Conservation (phyloP, 495 filamentous ascomycete genomes). For the Zalerion maritima region DNA sequence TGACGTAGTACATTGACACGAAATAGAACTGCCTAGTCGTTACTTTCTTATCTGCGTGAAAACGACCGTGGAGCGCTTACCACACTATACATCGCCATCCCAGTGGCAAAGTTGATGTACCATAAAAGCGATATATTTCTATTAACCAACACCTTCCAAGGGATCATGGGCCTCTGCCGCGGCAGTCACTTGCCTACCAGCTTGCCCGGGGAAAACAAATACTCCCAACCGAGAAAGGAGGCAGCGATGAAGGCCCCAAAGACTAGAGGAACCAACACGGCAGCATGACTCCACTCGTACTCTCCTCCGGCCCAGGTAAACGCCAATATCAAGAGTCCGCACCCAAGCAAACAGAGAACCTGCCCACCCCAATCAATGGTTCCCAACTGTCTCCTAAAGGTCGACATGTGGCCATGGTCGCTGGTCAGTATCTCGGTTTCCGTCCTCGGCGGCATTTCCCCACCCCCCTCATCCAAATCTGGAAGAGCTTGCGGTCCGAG, state of each 20-base stretch:
- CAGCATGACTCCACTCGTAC: slow-evolving; percentile 35
- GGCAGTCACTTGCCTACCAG: slow-evolving; percentile 28
- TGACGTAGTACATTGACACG: slow-evolving; percentile 42
- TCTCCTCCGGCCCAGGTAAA: slow-evolving; percentile 44
- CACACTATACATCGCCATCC: slow-evolving; percentile 31
- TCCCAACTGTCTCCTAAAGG: slow-evolving; percentile 21
- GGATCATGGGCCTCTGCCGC: slow-evolving; percentile 39
- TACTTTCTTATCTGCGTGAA: slow-evolving; percentile 17
- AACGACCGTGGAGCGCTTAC: slow-evolving; percentile 21
- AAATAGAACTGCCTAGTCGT: slow-evolving; percentile 36
- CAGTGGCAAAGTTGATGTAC: slow-evolving; percentile 37
- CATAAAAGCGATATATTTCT: slow-evolving; percentile 37
- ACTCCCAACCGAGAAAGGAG: slow-evolving; percentile 39
- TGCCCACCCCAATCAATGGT: slow-evolving; percentile 42
- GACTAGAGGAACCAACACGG: slow-evolving; percentile 38
- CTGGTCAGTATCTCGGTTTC: too few relatives aligned
- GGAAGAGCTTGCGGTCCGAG: slow-evolving; percentile 22
- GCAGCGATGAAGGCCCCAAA: slow-evolving; percentile 31
- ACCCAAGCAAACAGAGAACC: slow-evolving; percentile 42
- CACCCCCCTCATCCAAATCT: slow-evolving; percentile 13
- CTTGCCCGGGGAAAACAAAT: slow-evolving; percentile 34
- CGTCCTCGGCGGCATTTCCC: too few relatives aligned
- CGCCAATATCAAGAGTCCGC: slow-evolving; percentile 42
- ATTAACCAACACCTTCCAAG: slow-evolving; percentile 32
- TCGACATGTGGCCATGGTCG: slow-evolving; percentile 5